Evolutionary conservation across 176 grass and related monocot genomes (phyloP).

Genomic region (Pontederia crassipes): DNA sequence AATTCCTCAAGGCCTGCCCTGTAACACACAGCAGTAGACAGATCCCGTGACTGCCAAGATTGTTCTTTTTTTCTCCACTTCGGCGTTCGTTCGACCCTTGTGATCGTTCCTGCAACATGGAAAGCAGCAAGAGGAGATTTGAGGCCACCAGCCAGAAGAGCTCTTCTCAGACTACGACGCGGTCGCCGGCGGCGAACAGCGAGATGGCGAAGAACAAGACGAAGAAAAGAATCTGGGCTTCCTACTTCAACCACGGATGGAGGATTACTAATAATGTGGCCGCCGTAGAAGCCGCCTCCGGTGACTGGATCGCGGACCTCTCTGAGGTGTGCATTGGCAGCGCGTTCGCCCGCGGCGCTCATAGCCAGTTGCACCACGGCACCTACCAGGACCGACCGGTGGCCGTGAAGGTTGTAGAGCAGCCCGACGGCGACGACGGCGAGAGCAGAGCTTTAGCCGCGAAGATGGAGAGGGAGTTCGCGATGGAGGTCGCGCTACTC

Average conservation of each 20-base stretch:
- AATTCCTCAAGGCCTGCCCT: too few species aligned
- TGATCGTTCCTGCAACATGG: too few species aligned
- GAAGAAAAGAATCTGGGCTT: slow-evolving; percentile 22
- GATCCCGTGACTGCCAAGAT: too few species aligned
- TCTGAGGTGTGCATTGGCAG: slow-evolving; percentile 46
- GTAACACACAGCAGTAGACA: too few species aligned
- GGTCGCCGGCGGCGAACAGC: background rate
- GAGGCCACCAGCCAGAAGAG: too few species aligned
- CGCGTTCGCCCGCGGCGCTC: slow-evolving; percentile 48
- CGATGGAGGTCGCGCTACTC: slow-evolving; percentile 44
- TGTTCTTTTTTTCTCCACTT: too few species aligned
- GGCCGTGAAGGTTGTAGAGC: slow-evolving; percentile 56
- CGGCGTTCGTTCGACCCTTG: too few species aligned
- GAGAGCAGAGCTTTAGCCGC: slow-evolving; percentile 44
- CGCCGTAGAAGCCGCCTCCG: slow-evolving; percentile 29
- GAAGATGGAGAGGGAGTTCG: slow-evolving; percentile 64
- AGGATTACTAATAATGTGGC: slow-evolving; percentile 10
- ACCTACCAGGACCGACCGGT: slow-evolving; percentile 53
- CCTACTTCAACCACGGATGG: slow-evolving; percentile 20
- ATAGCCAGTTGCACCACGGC: slow-evolving; percentile 55
- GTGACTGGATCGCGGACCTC: slow-evolving; percentile 41
- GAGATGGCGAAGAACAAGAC: slow-evolving; percentile 27
- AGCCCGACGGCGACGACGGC: slow-evolving; percentile 20
- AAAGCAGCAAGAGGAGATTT: too few species aligned
- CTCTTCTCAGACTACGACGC: too few species aligned